Base-by-base conservation (phyloP, 306 rosid genomes). In the Ziziphus jujuba region DNA sequence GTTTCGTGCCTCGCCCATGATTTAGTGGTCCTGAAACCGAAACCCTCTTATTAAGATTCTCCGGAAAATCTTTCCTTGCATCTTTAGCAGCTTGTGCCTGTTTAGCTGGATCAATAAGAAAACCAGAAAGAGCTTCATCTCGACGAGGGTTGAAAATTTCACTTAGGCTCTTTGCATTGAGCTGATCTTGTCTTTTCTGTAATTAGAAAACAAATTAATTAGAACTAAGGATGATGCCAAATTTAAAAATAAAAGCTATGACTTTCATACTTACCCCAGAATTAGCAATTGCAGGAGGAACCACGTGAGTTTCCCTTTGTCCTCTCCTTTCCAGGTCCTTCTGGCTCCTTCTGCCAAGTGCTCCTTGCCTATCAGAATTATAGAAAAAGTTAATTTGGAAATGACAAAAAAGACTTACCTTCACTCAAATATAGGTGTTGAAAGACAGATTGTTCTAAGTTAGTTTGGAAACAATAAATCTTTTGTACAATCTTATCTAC, bases 1-100 rank as follows among this genome's bases (percentile, higher is more conserved):
- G 65, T 70, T 77, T 87, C 45, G 72, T 65, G 81, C 76, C 68
- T 77, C 67, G 73, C 31, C 72, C 81, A 40, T 75, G 86, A 79
- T 76, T 70, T 62, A 90, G 71, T 47, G 89, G 92, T 38, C 98
- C 98, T 14, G 98, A 92, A 62, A 75, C 81, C 56, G 91, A 86
- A 78, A 79, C 72, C 76, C 80, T 78, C 70, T 68, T 76, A 51
- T 48, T 56, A n/a, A 65, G 80, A 68, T 79, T 80, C 60, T 81
- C 84, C 0, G 78, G 56, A 50, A 80, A 79, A 70, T 82, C 79
- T 43, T 56, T 72, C 54, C 53, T 80, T 19, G 11, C 25, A 22
- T 83, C 89, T 69, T 76, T 75, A 43, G 25, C 63, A 8, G 74
- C 75, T 36, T 72, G 82, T 36, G 82, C 52, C 36, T 75, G 85